Evolutionary conservation across 441 rosid genomes (phyloP).

Genomic region (Populus hybrid): DNA sequence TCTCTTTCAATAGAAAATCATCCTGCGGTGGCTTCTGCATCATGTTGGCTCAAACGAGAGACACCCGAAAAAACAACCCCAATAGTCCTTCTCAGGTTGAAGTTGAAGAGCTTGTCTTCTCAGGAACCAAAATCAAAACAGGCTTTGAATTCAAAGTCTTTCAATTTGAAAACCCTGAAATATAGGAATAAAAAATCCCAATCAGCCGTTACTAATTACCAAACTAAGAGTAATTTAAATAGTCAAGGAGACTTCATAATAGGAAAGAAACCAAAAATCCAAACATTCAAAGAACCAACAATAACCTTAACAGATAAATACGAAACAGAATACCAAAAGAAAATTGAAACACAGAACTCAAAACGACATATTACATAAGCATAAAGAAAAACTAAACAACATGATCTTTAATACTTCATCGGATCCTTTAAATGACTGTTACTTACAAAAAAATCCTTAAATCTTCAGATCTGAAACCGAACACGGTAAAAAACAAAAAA

Average conservation of each 20-base stretch:
- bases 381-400: conserved; percentile 5
- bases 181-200: conserved; percentile 12
- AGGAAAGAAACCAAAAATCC: conserved; percentile 9
- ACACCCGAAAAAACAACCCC: conserved; percentile 8
- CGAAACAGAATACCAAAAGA: not conserved
- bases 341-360: conserved; percentile 2
- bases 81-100: conserved; percentile 13
- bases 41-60: conserved; percentile 28
- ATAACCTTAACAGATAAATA: conserved; percentile 7
- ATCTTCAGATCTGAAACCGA: conserved; percentile 52
- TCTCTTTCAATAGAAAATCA: conserved; percentile 83
- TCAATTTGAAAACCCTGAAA: conserved; percentile 31
- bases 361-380: not conserved
- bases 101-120: conserved; percentile 4
- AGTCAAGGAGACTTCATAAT: conserved; percentile 24
- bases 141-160: conserved; percentile 16
- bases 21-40: conserved; percentile 87
- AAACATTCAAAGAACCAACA: conserved; percentile 20
- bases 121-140: not conserved
- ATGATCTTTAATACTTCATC: conserved; percentile 1
- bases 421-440: conserved; percentile 21
- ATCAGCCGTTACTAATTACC: conserved; percentile 28
- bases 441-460: conserved; percentile 16
- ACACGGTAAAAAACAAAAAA: conserved; percentile 14
- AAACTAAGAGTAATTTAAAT: conserved; percentile 14